Conservation (phyloP, 345 rosid genomes). For the Eucalyptus polyanthemos region DNA sequence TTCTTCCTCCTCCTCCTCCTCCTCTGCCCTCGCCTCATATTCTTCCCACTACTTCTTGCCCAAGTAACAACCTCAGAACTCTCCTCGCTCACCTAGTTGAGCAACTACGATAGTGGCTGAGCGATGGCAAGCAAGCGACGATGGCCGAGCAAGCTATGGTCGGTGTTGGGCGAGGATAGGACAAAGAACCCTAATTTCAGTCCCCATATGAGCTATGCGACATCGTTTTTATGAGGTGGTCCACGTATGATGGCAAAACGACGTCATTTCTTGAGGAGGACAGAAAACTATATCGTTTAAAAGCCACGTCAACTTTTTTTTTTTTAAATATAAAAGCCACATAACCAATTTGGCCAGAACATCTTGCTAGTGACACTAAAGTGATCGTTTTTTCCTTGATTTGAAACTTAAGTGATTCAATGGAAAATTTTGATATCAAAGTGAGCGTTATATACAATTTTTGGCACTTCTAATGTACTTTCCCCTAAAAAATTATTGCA, state of each 20-base stretch:
- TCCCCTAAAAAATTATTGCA: not conserved
- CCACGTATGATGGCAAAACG: too few species aligned
- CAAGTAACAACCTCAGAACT: fast-evolving
- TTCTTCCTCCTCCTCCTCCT: too few species aligned
- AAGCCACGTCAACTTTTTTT: too few species aligned
- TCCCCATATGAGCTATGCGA: too few species aligned
- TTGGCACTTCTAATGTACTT: too few species aligned
- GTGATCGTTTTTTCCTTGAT: fast-evolving
- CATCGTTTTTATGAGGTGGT: too few species aligned
- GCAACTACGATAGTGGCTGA: fast-evolving
- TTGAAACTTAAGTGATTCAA: fast-evolving
- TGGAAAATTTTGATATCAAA: fast-evolving
- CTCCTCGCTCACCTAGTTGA: fast-evolving
- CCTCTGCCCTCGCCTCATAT: fast-evolving
- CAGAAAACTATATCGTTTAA: fast-evolving
- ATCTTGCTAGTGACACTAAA: fast-evolving
- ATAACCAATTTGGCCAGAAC: fast-evolving
- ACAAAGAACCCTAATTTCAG: too few species aligned
- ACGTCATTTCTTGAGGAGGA: too few species aligned
- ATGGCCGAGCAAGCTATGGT: too few species aligned
- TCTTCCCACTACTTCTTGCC: too few species aligned
- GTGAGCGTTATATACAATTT: fast-evolving
- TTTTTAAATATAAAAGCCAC: too few species aligned
- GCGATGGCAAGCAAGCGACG: fast-evolving
- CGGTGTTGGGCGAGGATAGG: too few species aligned